Evolutionary conservation across 495 filamentous ascomycete species (phyloP), one percentile per base, ranked within the genome.

Genomic region (Hypoxylon lenormandii): DNA sequence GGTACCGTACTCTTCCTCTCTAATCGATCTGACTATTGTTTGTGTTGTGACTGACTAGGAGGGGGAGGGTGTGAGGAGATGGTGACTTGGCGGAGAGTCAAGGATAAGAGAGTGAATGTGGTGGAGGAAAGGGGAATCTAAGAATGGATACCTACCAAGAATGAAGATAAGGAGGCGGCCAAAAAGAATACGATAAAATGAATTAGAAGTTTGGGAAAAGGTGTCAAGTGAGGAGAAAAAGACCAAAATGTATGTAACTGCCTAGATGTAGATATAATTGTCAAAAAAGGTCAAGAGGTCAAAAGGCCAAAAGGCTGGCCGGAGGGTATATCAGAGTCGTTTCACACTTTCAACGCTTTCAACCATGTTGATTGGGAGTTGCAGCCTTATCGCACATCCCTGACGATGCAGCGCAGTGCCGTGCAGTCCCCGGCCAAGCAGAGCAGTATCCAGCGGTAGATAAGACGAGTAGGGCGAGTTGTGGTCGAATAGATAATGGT

Each of bases 351-450:
- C 36, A 54, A n/a, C n/a, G 42, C 69, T 60, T 51, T 47, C 36
- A 54, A n/a, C n/a, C 19, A 40, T 66, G 67, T 67, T 66, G 72
- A 65, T 66, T 70, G 73, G 30, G 73, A 67, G 64, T 73, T 56
- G 70, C 69, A 77, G 77, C 75, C 79, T 81, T 81, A 81, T 81
- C 78, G 74, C 62, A 53, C 66, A 79, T 74, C 76, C 77, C 74
- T 75, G 60, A 19, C 49, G 23, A 28, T 67, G 65, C 56, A 69
- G 56, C 52, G 26, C 60, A 51, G 51, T 65, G 53, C 66, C 57
- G 47, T 59, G 53, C 51, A 49, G 63, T 56, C 42, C 49, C 53
- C 43, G 60, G 55, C 26, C 30, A 50, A 46, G 8, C 45, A 45
- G 64, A 61, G 60, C 19, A 50, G 22, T 28, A 61, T 53, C 66